Base-by-base conservation (phyloP, 768 basidiomycete genomes). In the Panaeolus papilionaceus region DNA sequence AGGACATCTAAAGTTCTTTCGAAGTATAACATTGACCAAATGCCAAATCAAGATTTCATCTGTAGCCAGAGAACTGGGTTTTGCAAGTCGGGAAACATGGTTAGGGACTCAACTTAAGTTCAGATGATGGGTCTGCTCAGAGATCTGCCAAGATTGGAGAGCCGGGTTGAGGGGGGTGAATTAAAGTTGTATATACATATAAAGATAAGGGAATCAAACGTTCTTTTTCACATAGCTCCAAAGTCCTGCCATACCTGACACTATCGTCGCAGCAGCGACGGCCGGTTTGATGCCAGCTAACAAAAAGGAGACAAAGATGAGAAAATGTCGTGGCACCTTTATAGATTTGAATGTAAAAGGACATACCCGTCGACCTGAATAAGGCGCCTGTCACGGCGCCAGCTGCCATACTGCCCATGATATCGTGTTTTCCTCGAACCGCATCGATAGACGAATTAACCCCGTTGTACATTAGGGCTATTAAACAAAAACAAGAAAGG, bases 151-250 rank as follows among this genome's bases (percentile, higher is more conserved):
- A 80, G 78, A 79, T 74, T 68, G 75, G 74, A 80, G 76, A 81
- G 76, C 78, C 79, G 80, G 75, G 79, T 79, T 78, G 81, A 79
- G 77, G 77, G 75, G 76, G 75, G 76, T 75, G 72, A 77, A 83
- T 83, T 85, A 82, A 81, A 77, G 85, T 78, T 81, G 81, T 83
- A 89, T 78, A 82, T 82, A 79, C 78, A 80, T 77, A 70, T 82
- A 83, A 75, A 76, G 72, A 76, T 74, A 76, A 73, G 75, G 75
- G 77, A 74, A 85, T 92, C 86, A 94, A 81, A 96, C 86, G 75
- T 85, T 90, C 82, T 87, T 90, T 86, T 99, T 99, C 82, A 95
- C 88, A 83, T 90, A 92, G 81, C 95, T 94, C 97, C 97, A 99
- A 68, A 89, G 83, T 66, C 96, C 96, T 68, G 97, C 96, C 77